Conservation (phyloP, 1,139 yeast genomes). For the Sugiyamaella pinicola region DNA sequence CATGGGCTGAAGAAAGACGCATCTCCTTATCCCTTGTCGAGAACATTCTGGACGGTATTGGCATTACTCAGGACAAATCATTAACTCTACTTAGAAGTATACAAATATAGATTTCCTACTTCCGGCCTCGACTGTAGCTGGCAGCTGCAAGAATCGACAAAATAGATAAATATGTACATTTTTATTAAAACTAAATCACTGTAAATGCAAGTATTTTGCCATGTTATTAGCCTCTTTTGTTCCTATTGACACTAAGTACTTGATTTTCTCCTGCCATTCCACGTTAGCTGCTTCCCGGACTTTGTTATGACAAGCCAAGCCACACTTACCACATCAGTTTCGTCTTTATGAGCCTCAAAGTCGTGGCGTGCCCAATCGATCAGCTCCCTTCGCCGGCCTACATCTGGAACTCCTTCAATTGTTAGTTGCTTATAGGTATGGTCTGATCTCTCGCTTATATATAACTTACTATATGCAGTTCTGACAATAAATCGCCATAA, state of each 20-base stretch:
- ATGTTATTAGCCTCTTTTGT: slow-evolving; percentile 41
- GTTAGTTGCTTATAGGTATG: background rate
- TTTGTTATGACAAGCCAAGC: background rate
- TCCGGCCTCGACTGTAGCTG: too few species aligned
- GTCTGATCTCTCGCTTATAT: background rate
- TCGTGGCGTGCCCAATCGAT: slow-evolving; percentile 43
- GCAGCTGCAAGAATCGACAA: background rate
- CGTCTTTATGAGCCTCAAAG: slow-evolving; percentile 38
- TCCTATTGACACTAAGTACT: slow-evolving; percentile 42
- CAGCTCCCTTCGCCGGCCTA: slow-evolving; percentile 37
- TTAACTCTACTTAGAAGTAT: slow-evolving; percentile 24
- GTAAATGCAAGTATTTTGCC: slow-evolving; percentile 33
- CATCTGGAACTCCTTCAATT: slow-evolving; percentile 25
- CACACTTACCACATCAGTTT: slow-evolving; percentile 34
- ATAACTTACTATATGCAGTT: slow-evolving; percentile 37
- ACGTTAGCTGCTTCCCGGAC: background rate
- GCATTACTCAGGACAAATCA: slow-evolving; percentile 28
- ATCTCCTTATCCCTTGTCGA: slow-evolving; percentile 30
- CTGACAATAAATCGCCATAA: slow-evolving; percentile 42
- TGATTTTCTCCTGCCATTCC: slow-evolving; percentile 33
- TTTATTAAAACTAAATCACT: slow-evolving; percentile 2
- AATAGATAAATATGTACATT: slow-evolving; percentile 8
- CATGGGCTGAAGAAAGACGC: slow-evolving; percentile 31
- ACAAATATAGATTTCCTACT: background rate
- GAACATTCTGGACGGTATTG: slow-evolving; percentile 33